phyloP scores from a whole-genome alignment of 257 asterid species.

The Solanum infundibuliforme region DNA sequence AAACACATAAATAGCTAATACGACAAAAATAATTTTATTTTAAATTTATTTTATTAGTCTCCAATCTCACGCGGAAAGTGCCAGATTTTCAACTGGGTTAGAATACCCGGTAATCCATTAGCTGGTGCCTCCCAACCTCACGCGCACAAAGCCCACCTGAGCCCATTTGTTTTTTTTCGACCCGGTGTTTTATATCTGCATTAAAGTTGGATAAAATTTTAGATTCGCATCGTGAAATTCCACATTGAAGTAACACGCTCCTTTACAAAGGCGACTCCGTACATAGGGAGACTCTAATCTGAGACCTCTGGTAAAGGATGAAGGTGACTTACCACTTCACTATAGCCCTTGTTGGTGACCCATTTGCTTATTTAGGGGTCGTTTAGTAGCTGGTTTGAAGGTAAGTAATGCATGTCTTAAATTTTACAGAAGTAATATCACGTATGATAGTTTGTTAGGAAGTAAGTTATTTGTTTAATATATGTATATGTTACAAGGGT shows the following conservation, averaged over 20 bases:
- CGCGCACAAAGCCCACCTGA: background rate
- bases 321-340: too few species aligned
- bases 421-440: background rate
- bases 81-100: background rate
- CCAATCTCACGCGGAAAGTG: background rate
- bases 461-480: background rate
- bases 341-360: background rate
- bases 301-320: background rate
- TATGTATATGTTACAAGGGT: background rate
- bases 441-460: fast-evolving
- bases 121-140: background rate
- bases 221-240: too few species aligned
- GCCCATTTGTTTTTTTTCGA: background rate
- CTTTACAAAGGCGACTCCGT: too few species aligned
- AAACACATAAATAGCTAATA: background rate
- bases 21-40: background rate
- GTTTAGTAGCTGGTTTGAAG: background rate
- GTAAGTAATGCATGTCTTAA: background rate
- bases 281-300: too few species aligned
- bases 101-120: background rate
- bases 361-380: background rate
- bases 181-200: too few species aligned
- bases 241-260: too few species aligned
- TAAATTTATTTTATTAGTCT: background rate
- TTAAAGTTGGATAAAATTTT: too few species aligned